A percentile compares a stretch with the other conserved stretches of the same genome.
phyloP scores from a whole-genome alignment of 2,329 filamentous ascomycete species.

The Penicillium capsulatum region DNA sequence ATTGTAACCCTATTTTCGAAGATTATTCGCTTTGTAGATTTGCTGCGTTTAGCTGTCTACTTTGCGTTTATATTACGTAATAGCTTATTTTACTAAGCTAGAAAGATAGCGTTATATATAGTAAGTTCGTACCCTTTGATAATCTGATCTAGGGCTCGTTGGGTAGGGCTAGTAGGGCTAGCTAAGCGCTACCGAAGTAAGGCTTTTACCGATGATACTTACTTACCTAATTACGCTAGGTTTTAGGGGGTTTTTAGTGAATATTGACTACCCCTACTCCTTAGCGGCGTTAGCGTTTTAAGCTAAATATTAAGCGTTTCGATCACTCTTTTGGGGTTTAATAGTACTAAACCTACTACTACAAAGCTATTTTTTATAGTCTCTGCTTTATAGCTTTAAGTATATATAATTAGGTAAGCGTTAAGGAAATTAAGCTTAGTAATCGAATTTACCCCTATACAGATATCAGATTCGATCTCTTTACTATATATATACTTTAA shows the following conservation, averaged over 20 bases:
- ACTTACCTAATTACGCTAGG: not conserved
- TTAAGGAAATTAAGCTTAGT: conserved; percentile 5
- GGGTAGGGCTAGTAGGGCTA: not conserved
- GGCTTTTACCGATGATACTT: conserved; percentile 1
- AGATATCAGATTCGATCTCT: not conserved
- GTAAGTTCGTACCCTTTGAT: too few relatives aligned
- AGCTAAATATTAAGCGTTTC: conserved; percentile 7
- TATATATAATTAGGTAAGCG: not conserved
- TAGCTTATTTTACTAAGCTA: conserved; percentile 1
- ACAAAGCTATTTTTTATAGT: conserved; percentile 10
- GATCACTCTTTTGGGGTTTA: conserved; percentile 1
- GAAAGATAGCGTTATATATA: not conserved
- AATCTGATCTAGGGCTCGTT: too few relatives aligned
- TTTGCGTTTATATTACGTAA: conserved; percentile 1
- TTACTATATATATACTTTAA: conserved; percentile 8
- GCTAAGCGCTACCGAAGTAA: not conserved
- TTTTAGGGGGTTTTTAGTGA: not conserved
- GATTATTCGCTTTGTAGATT: not conserved
- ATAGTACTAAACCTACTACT: conserved; percentile 4
- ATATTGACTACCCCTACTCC: not conserved
- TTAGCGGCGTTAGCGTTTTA: not conserved
- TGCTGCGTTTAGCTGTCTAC: not conserved
- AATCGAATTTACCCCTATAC: conserved; percentile 1
- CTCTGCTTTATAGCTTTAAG: not conserved
- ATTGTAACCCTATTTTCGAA: not conserved